phyloP scores from a whole-genome alignment of 305 asterid species.

The Andrographis paniculata region DNA sequence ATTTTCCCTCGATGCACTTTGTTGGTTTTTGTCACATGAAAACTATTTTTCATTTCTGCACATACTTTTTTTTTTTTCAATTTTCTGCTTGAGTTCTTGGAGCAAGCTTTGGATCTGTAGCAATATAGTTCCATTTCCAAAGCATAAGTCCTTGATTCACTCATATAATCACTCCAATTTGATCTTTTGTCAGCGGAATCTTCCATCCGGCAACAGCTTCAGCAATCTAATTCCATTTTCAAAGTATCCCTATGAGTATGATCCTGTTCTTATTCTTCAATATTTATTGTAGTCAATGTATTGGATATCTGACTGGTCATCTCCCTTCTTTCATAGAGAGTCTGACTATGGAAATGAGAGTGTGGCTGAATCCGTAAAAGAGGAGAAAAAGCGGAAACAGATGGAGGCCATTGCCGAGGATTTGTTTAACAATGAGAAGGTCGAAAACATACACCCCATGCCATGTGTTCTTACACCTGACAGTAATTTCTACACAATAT shows the following conservation, averaged over 20 bases:
- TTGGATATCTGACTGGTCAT: neutral
- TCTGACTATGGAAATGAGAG: slow-evolving; percentile 64
- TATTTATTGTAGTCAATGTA: slow-evolving; percentile 7
- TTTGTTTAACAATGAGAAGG: slow-evolving; percentile 74
- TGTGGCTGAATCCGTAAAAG: slow-evolving; percentile 55
- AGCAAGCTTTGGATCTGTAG: too few relatives aligned
- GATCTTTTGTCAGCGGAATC: slow-evolving; percentile 29
- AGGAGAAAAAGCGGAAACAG: slow-evolving; percentile 77
- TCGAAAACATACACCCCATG: slow-evolving; percentile 3
- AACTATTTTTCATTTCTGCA: too few relatives aligned
- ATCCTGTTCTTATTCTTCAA: slow-evolving; percentile 10
- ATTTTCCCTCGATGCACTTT: too few relatives aligned
- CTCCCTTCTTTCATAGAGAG: slow-evolving; percentile 36
- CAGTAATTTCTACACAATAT: too few relatives aligned
- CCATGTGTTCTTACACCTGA: neutral
- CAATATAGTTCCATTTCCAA: too few relatives aligned
- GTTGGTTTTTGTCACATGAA: too few relatives aligned
- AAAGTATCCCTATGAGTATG: slow-evolving; percentile 70
- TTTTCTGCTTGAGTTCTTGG: too few relatives aligned
- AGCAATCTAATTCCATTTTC: slow-evolving; percentile 64
- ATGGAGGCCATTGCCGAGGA: slow-evolving; percentile 93
- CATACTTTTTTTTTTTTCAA: too few relatives aligned
- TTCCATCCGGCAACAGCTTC: slow-evolving; percentile 85
- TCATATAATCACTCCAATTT: too few relatives aligned
- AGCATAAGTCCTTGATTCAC: too few relatives aligned